Evolutionary conservation across 148 eudicot genomes (phyloP).

Genomic region (Suaeda aralocaspica): DNA sequence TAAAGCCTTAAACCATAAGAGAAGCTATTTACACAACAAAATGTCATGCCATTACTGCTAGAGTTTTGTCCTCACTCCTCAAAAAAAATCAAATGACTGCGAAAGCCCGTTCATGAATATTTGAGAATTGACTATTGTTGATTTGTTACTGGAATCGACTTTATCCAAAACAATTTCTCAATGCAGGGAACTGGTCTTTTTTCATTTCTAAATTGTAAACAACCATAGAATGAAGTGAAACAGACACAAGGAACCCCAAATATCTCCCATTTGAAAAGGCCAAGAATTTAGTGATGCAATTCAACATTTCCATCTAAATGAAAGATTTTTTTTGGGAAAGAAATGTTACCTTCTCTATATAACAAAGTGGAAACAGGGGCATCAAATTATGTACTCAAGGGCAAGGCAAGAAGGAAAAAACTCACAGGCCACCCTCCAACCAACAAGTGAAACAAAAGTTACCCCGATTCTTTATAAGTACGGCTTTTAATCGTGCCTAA

Average conservation of each 20-base stretch:
- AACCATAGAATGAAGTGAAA: too few relatives aligned
- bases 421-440: background rate
- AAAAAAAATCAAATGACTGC: background rate
- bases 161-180: background rate
- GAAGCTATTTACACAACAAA: background rate
- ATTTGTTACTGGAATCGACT: background rate
- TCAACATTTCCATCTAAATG: background rate
- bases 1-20: background rate
- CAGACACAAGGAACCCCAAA: background rate
- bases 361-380: background rate
- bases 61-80: background rate
- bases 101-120: too few relatives aligned
- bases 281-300: too few relatives aligned
- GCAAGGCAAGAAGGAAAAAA: too few relatives aligned
- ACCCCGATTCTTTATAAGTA: too few relatives aligned
- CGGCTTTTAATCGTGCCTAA: too few relatives aligned
- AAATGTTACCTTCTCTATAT: background rate
- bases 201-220: too few relatives aligned
- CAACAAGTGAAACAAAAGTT: background rate
- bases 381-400: too few relatives aligned
- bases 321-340: background rate
- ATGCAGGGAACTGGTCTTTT: too few relatives aligned
- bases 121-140: background rate
- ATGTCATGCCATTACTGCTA: background rate
- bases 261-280: background rate